Evolutionary conservation across 2,329 filamentous ascomycete species (phyloP).

Genomic region (Aspergillus arachidicola): DNA sequence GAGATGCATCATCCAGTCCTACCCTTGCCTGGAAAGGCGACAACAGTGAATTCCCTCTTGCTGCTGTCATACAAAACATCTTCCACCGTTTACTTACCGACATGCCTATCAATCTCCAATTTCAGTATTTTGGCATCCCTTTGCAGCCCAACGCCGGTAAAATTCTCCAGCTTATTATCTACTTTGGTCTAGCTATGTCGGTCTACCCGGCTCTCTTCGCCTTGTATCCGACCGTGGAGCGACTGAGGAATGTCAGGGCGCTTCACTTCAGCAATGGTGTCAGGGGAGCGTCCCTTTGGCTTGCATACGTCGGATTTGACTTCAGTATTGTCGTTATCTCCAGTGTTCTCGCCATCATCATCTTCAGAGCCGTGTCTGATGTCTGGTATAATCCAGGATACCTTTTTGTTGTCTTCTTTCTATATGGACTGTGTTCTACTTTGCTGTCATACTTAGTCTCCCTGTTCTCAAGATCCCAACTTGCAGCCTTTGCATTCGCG

Average conservation of each 20-base stretch:
- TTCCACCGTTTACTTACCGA: constrained; percentile 69
- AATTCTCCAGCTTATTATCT: constrained; percentile 76
- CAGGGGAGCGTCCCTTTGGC: constrained; percentile 77
- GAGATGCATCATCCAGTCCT: constrained; percentile 60
- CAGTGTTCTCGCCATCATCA: constrained; percentile 66
- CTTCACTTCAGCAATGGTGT: constrained; percentile 93
- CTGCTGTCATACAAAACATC: constrained; percentile 60
- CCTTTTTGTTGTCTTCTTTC: constrained; percentile 75
- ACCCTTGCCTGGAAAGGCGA: constrained; percentile 70
- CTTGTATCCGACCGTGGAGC: constrained; percentile 84
- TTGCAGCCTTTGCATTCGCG: constrained; percentile 82
- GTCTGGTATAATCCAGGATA: constrained; percentile 81
- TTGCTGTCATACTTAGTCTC: constrained; percentile 80
- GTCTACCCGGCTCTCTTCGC: constrained; percentile 85
- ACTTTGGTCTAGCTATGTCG: constrained; percentile 76
- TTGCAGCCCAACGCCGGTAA: constrained; percentile 70
- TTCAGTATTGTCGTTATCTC: constrained; percentile 71
- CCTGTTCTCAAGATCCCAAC: constrained; percentile 74
- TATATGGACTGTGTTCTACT: constrained; percentile 79
- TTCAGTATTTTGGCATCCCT: constrained; percentile 73
- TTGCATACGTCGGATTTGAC: constrained; percentile 80
- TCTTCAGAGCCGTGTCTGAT: constrained; percentile 65
- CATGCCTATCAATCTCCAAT: constrained; percentile 70
- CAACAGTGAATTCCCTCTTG: constrained; percentile 61
- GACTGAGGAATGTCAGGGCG: constrained; percentile 75